Evolutionary conservation across 345 rosid genomes (phyloP).

Genomic region (Salix koriyanagi): DNA sequence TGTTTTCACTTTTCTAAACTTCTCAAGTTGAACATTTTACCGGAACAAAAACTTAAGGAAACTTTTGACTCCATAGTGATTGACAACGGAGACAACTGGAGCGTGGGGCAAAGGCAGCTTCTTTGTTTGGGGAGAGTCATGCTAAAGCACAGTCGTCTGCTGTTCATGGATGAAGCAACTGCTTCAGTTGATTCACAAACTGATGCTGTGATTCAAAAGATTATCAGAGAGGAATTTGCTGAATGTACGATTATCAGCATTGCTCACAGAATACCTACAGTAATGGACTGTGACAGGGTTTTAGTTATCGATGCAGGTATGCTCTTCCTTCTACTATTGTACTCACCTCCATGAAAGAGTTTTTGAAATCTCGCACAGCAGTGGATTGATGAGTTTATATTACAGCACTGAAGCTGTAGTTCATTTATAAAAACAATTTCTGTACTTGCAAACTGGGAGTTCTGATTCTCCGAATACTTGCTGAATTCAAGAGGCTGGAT

Average conservation of each 20-base stretch:
- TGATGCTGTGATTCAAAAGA: slow-evolving; percentile 76
- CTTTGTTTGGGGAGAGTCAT: slow-evolving; percentile 85
- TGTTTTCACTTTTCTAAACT: not conserved
- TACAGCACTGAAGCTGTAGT: not conserved
- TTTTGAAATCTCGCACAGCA: not conserved
- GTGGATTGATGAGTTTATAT: not conserved
- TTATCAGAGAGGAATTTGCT: slow-evolving; percentile 82
- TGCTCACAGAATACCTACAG: slow-evolving; percentile 94
- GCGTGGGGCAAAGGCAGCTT: slow-evolving; percentile 96
- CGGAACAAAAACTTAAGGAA: not conserved
- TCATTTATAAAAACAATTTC: not conserved
- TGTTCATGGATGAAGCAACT: slow-evolving; percentile 94
- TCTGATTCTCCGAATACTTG: not conserved
- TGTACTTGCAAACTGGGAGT: not conserved
- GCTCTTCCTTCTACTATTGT: not conserved
- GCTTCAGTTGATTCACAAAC: slow-evolving; percentile 96
- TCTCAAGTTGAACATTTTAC: not conserved
- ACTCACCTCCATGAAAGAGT: not conserved
- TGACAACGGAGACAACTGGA: slow-evolving; percentile 97
- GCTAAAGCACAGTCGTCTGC: slow-evolving; percentile 72
- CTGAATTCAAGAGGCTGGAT: not conserved
- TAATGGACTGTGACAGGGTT: slow-evolving; percentile 91
- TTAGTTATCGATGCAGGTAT: slow-evolving; percentile 79
- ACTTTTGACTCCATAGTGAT: slow-evolving; percentile 44
- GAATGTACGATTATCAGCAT: slow-evolving; percentile 86